Evolutionary conservation across 768 basidiomycete genomes (phyloP).

Genomic region (Hemileccinum impolitum): DNA sequence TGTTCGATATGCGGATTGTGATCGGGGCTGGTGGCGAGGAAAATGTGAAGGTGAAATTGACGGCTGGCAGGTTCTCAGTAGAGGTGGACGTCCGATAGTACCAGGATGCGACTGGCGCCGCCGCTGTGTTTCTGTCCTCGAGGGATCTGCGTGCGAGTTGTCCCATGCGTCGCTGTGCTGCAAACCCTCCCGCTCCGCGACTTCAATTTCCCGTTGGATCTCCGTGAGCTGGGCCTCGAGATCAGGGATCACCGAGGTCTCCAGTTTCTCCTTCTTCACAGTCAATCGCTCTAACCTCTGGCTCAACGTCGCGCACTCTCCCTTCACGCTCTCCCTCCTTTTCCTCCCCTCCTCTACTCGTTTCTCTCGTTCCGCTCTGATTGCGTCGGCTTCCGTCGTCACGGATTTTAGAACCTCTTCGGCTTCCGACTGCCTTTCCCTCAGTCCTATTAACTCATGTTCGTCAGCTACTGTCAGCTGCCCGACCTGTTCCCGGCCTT

Average conservation of each 20-base stretch:
- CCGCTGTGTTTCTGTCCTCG: constrained; percentile 19
- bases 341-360: constrained; percentile 51
- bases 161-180: constrained; percentile 20
- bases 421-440: constrained; percentile 38
- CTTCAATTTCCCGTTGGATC: constrained; percentile 58
- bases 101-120: constrained; percentile 29
- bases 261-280: constrained; percentile 64
- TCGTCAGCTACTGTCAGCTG: constrained; percentile 37
- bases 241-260: constrained; percentile 54
- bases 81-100: constrained; percentile 24
- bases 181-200: constrained; percentile 25
- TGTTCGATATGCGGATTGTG: constrained; percentile 23
- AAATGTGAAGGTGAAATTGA: constrained; percentile 27
- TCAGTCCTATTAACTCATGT: constrained; percentile 38
- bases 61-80: constrained; percentile 13
- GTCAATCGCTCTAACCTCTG: constrained; percentile 67
- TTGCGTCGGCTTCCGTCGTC: constrained; percentile 42
- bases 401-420: constrained; percentile 42
- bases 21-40: constrained; percentile 26
- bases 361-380: constrained; percentile 43
- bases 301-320: constrained; percentile 52
- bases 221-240: constrained; percentile 64
- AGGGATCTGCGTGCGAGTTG: constrained; percentile 9
- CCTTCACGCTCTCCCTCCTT: constrained; percentile 50
- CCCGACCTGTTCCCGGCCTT: constrained; percentile 47